Conservation (phyloP, 495 filamentous ascomycete species). For the Halenospora varia region DNA sequence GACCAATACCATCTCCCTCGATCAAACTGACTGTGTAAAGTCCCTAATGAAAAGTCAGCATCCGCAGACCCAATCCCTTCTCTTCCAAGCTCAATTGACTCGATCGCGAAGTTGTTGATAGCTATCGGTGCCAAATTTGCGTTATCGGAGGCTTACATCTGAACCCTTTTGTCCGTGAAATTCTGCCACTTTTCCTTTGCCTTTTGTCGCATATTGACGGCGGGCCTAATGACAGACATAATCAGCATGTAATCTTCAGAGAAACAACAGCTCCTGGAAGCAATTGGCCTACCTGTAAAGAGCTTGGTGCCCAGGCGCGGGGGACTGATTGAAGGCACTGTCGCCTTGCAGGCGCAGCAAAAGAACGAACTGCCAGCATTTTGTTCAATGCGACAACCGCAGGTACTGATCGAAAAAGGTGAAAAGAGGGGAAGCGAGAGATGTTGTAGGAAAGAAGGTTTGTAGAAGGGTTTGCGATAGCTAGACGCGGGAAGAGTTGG, state of each 20-base stretch:
- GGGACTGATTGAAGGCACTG: conserved; percentile 39
- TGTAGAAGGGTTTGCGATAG: conserved; percentile 27
- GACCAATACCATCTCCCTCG: conserved; percentile 97
- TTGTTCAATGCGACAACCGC: conserved; percentile 19
- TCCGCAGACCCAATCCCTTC: neutral
- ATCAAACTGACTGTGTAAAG: conserved; percentile 95
- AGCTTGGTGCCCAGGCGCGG: conserved; percentile 29
- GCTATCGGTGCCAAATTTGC: conserved; percentile 4
- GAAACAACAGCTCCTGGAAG: conserved; percentile 8
- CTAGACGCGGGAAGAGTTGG: conserved; percentile 2
- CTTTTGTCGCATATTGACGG: conserved; percentile 26
- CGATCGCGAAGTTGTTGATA: conserved; percentile 1
- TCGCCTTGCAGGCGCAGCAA: conserved; percentile 47
- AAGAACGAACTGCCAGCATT: conserved; percentile 49
- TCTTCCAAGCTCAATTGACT: conserved; percentile 16
- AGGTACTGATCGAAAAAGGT: conserved; percentile 11
- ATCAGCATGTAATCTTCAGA: conserved; percentile 7
- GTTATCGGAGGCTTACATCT: conserved; percentile 58
- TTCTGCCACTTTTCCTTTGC: conserved; percentile 76
- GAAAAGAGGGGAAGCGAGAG: conserved; percentile 25
- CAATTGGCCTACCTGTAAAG: conserved; percentile 17
- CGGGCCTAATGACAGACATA: conserved; percentile 14
- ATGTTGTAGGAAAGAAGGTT: conserved; percentile 22
- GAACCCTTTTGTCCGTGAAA: conserved; percentile 86
- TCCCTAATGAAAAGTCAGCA: conserved; percentile 52